These are phyloP conservation scores for Artemisia annua DNA, from an alignment of 129 eudicot species.

Conservation along the genomic window DNA sequence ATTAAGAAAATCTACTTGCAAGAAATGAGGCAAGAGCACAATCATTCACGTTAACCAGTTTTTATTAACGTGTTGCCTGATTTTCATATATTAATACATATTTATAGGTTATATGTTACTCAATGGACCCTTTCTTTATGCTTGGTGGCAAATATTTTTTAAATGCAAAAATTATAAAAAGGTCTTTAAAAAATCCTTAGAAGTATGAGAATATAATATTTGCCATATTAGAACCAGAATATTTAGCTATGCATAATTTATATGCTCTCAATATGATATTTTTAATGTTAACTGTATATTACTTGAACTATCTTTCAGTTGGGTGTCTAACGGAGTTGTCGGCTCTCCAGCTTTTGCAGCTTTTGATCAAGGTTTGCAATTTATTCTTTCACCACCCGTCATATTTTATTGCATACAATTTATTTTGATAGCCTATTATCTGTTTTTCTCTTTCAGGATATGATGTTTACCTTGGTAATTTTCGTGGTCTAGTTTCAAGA, in stretches of 20 bases:
- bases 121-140: too few species aligned
- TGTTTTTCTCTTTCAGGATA: slow-evolving; percentile 54
- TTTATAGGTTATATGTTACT: too few species aligned
- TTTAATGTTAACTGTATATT: slow-evolving; percentile 3
- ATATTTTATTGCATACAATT: not conserved
- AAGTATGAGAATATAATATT: too few species aligned
- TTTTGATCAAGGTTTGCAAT: slow-evolving; percentile 88
- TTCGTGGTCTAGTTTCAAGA: slow-evolving; percentile 90
- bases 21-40: too few species aligned
- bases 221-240: too few species aligned
- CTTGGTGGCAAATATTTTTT: too few species aligned
- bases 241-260: not conserved
- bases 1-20: too few species aligned
- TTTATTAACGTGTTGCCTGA: too few species aligned
- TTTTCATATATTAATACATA: too few species aligned
- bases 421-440: not conserved
- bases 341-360: slow-evolving; percentile 99
- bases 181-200: too few species aligned
- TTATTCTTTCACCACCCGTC: slow-evolving; percentile 1
- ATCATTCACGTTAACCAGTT: too few species aligned
- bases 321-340: slow-evolving; percentile 97
- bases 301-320: slow-evolving; percentile 41
- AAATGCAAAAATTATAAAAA: too few species aligned
- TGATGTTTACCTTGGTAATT: slow-evolving; percentile 92
- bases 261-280: not conserved